These are phyloP conservation scores for Pisolithus albus DNA, from an alignment of 768 basidiomycete genomes.

Conservation along the genomic window DNA sequence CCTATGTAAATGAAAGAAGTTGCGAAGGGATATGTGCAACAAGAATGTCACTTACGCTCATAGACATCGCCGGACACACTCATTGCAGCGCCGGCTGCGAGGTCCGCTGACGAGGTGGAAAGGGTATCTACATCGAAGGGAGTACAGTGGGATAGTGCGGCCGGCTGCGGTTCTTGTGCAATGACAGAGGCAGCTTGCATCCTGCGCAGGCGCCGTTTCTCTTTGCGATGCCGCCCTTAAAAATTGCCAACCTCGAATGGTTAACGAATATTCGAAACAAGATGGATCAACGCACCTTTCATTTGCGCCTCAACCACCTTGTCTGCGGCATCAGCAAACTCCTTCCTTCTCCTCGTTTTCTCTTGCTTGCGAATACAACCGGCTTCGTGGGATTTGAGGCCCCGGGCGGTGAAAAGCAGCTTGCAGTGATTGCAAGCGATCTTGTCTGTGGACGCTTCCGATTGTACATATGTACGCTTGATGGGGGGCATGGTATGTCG, in stretches of 20 bases:
- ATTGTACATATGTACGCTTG: neutral
- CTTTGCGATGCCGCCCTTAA: neutral
- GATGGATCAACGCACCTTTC: neutral
- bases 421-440: neutral
- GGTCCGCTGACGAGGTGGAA: neutral
- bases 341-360: neutral
- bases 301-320: neutral
- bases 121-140: too few species aligned
- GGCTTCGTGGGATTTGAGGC: constrained; percentile 3
- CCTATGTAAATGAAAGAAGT: neutral
- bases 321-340: neutral
- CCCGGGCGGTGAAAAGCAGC: neutral
- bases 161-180: neutral
- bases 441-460: constrained; percentile 7
- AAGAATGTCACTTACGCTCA: neutral
- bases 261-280: neutral
- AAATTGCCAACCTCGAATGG: too few species aligned
- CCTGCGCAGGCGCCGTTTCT: neutral
- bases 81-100: neutral
- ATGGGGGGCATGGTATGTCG: neutral
- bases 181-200: neutral
- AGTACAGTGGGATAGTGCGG: neutral
- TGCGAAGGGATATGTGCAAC: too few species aligned
- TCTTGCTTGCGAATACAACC: neutral
- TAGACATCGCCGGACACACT: neutral